Percentiles rank a stretch among this genome's conserved stretches.
Conservation (phyloP, 495 filamentous ascomycete genomes). For the Aspergillus homomorphus region DNA sequence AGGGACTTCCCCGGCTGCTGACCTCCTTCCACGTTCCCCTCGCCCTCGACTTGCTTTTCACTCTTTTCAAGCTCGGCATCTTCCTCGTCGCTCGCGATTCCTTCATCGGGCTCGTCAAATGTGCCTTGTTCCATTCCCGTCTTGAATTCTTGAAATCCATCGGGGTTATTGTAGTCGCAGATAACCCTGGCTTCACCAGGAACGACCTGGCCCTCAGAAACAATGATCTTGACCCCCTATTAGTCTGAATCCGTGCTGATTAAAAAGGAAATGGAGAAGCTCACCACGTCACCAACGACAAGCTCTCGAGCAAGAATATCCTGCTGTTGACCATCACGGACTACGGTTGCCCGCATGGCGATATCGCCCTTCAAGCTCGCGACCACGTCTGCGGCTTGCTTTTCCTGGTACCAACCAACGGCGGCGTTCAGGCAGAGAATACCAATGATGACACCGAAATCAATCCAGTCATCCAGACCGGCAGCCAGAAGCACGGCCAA, state of each 20-base stretch:
- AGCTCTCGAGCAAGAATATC: slow-evolving; percentile 72
- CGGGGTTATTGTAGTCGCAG: slow-evolving; percentile 63
- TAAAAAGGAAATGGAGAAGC: slow-evolving; percentile 27
- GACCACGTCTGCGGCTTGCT: slow-evolving; percentile 79
- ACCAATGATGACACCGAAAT: slow-evolving; percentile 80
- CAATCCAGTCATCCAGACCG: slow-evolving; percentile 73
- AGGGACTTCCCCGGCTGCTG: slow-evolving; percentile 19
- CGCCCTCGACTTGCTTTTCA: slow-evolving; percentile 14
- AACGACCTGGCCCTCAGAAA: slow-evolving; percentile 71
- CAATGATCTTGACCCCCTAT: slow-evolving; percentile 46
- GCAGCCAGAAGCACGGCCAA: slow-evolving; percentile 71
- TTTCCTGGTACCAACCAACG: slow-evolving; percentile 83
- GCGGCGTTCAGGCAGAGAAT: slow-evolving; percentile 71
- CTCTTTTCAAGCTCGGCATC: slow-evolving; percentile 14
- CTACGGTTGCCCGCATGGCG: slow-evolving; percentile 66
- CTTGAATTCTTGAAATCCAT: slow-evolving; percentile 63
- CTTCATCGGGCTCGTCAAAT: slow-evolving; percentile 14
- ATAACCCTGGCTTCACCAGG: slow-evolving; percentile 70
- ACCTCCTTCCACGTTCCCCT: slow-evolving; percentile 12
- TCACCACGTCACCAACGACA: slow-evolving; percentile 77
- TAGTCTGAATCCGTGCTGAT: slow-evolving; percentile 11
- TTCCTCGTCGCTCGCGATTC: too few species aligned
- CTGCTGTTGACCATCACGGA: slow-evolving; percentile 63
- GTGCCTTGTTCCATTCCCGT: slow-evolving; percentile 48
- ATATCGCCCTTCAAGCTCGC: slow-evolving; percentile 78